These are phyloP conservation scores for Trichoderma guizhouense DNA, from an alignment of 2,329 filamentous ascomycete genomes.

Conservation along the genomic window DNA sequence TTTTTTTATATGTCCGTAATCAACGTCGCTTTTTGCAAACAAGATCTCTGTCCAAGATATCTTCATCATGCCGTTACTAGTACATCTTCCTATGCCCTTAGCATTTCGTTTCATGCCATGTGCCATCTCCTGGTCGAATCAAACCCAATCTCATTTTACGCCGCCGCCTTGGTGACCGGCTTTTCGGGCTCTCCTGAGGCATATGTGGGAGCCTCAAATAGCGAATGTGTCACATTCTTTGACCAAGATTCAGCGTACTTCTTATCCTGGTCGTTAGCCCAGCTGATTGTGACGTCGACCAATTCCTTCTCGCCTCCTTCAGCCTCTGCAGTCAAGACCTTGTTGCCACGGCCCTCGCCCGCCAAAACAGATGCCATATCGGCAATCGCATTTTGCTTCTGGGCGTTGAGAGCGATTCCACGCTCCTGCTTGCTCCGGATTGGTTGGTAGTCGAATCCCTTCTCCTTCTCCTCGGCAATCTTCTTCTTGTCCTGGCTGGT, in stretches of 20 bases:
- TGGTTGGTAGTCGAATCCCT: conserved; percentile 33
- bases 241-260: conserved; percentile 49
- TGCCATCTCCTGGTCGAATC: not conserved
- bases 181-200: not conserved
- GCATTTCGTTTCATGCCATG: not conserved
- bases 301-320: conserved; percentile 29
- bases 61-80: not conserved
- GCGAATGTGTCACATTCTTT: conserved; percentile 50
- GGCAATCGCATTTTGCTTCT: conserved; percentile 60
- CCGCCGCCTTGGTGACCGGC: not conserved
- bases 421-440: conserved; percentile 42
- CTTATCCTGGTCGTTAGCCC: conserved; percentile 48
- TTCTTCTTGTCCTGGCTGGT: conserved; percentile 34
- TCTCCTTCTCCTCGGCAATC: conserved; percentile 29
- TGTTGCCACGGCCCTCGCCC: conserved; percentile 51
- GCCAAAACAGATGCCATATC: conserved; percentile 59
- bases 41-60: not conserved
- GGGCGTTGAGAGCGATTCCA: conserved; percentile 53
- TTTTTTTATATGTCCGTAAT: not conserved
- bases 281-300: conserved; percentile 47
- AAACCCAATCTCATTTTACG: not conserved
- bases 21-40: conserved; percentile 10
- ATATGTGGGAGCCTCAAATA: conserved; percentile 32
- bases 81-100: not conserved
- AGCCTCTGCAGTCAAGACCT: conserved; percentile 33